Conservation (phyloP, 1,284 basidiomycete genomes). For the Testicularia cyperi region DNA sequence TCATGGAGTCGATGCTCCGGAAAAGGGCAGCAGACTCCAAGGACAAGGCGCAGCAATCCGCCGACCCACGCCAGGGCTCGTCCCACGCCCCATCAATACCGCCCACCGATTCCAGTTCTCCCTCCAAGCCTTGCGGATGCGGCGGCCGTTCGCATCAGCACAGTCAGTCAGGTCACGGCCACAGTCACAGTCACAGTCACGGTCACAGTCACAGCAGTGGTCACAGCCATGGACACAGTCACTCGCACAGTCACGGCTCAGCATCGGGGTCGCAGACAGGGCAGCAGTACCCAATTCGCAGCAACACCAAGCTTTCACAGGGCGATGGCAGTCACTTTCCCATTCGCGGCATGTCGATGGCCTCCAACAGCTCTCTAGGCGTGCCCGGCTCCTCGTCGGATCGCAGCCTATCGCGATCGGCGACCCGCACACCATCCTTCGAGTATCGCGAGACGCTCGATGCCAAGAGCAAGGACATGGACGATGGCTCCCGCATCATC, state of each 20-base stretch:
- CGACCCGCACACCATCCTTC: slow-evolving; percentile 25
- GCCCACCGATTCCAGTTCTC: no score
- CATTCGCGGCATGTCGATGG: slow-evolving; percentile 3
- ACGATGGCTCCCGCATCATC: slow-evolving; percentile 54
- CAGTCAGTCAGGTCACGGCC: no score
- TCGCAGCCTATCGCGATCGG: slow-evolving; percentile 12
- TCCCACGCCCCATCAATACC: no score
- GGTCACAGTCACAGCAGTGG: background rate
- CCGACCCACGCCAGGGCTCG: background rate
- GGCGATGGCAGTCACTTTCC: background rate
- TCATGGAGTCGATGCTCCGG: slow-evolving; percentile 7
- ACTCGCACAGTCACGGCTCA: slow-evolving; percentile 1
- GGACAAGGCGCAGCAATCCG: background rate
- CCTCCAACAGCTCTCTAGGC: slow-evolving; percentile 12
- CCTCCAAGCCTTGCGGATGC: no score
- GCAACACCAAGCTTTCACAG: background rate
- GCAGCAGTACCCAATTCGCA: background rate
- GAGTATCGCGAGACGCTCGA: slow-evolving; percentile 52
- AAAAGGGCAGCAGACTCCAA: slow-evolving; percentile 2
- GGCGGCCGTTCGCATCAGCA: no score
- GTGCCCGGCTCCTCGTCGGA: slow-evolving; percentile 11
- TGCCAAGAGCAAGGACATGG: slow-evolving; percentile 48
- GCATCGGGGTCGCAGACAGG: background rate
- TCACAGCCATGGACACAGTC: slow-evolving; percentile 2
- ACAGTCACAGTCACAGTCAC: no score